Evolutionary conservation across 139 green algal species (phyloP), one percentile per base, ranked within the genome.

Genomic region (Chlamydomonas eustigma): DNA sequence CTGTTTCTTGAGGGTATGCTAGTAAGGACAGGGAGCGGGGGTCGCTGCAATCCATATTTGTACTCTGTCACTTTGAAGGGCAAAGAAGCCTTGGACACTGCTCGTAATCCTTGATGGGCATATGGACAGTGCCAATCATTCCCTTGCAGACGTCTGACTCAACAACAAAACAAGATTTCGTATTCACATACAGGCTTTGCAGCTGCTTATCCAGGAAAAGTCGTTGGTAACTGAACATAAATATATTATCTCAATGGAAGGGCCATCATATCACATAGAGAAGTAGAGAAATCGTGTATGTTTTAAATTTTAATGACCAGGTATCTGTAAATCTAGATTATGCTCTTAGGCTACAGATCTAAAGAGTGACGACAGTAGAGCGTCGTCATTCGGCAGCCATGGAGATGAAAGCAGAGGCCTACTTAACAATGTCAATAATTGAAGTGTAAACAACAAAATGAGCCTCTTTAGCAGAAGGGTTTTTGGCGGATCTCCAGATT

Each of bases 401-500:
- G n/a, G n/a, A n/a, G n/a, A n/a, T n/a, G n/a, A n/a, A n/a, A n/a
- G n/a, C n/a, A n/a, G n/a, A 28, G 18, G 44, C 44, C 44, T 58
- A 28, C 44, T 58, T 58, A 12, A 58, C 44, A 12, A n/a, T 58
- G 44, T 18, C 18, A 58, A 18, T 58, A 18, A 18, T 18, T 28
- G 44, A 18, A 28, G 12, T 58, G 44, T 58, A 58, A 18, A 58
- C 44, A 12, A 58, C 12, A 58, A 58, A 18, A 58, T 58, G 44
- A 58, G 44, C 44, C 44, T 58, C 44, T 58, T 58, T 18, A 58
- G 51, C 4, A 31, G 74, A 5, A 52, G 76, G 0, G 75, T 87
- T 2, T 85, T 80, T 71, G 80, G 78, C 0, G 67, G 73, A 0
- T 31, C 30, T 0, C 58, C 83, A 8, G 83, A 88, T 25, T 34